These are phyloP conservation scores for Aureobasidium sp. DNA, from an alignment of 2,329 filamentous ascomycete genomes.

Conservation along the genomic window DNA sequence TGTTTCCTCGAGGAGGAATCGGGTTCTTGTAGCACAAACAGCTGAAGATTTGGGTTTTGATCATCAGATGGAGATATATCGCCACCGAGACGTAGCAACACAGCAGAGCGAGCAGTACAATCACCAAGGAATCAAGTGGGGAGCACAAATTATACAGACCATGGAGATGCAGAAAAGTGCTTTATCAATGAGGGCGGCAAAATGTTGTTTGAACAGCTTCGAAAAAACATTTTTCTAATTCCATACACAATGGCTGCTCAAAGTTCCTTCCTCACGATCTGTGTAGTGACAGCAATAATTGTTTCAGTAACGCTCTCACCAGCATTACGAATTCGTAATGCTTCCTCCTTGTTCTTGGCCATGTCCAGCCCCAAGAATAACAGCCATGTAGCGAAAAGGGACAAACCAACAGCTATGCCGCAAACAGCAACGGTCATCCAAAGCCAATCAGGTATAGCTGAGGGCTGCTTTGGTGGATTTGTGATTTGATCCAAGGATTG, in stretches of 20 bases:
- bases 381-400: not conserved
- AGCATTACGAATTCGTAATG: not conserved
- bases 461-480: not conserved
- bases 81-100: too few species aligned
- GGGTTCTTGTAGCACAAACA: too few species aligned
- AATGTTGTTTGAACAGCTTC: too few species aligned
- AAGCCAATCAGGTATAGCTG: not conserved
- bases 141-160: too few species aligned
- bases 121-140: too few species aligned
- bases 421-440: not conserved
- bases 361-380: not conserved
- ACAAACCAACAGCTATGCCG: not conserved
- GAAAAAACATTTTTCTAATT: too few species aligned
- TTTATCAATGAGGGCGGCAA: too few species aligned
- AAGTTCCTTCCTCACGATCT: not conserved
- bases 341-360: not conserved
- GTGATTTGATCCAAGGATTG: not conserved
- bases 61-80: too few species aligned
- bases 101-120: too few species aligned
- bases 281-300: not conserved
- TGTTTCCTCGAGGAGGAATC: too few species aligned
- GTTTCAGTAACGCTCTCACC: not conserved
- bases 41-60: too few species aligned
- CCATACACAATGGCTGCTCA: not conserved
- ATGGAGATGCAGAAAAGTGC: too few species aligned